Base-by-base conservation (phyloP, 192 early-diverging fungal species). In the Neocallimastix lanati region DNA sequence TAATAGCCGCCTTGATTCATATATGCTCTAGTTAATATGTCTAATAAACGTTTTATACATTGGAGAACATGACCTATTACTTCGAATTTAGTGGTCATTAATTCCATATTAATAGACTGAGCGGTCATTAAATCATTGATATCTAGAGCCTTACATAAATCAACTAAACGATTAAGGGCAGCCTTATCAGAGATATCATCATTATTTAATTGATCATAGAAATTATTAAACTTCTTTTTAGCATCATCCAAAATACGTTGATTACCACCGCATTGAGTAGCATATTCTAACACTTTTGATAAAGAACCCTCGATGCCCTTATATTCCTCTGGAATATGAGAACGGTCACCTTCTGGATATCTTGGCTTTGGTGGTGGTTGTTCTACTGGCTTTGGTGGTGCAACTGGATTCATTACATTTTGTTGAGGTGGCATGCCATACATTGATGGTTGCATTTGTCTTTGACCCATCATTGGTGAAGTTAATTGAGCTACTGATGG, bases 131-230 rank as follows among this genome's bases (percentile, higher is more conserved):
- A 92, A 78, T 93, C 90, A 11, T 82, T 81, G 2, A 81, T 29
- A 78, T 89, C 85, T 40, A 91, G 76, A 21, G 85, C 87, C 87
- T 81, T 77, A 28, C 30, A 40, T 78, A 58, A 37, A 30, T 88
- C 83, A 4, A 87, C 79, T 83, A 95, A 88, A 79, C 88, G 84
- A 0, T 86, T 89, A 28, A 88, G 82, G n/a, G 95, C 88, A 25
- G 86, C 86, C 29, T 81, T 33, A 29, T 80, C 82, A 1, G 90
- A 87, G 12, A 96, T 83, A 78, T 92, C 90, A 29, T 89, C 90
- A 82, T 92, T 91, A 83, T 96, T 96, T 86, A 97, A 84, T 85
- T 90, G 87, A 84, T 96, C 96, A 84, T 94, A 94, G 76, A 98
- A 81, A 12, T 85, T 84, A 33, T 90, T 87, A 33, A 98, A 80